Evolutionary conservation across 1,284 basidiomycete genomes (phyloP), one percentile per base, ranked within the genome.

Genomic region (Ceratobasidium sp.): DNA sequence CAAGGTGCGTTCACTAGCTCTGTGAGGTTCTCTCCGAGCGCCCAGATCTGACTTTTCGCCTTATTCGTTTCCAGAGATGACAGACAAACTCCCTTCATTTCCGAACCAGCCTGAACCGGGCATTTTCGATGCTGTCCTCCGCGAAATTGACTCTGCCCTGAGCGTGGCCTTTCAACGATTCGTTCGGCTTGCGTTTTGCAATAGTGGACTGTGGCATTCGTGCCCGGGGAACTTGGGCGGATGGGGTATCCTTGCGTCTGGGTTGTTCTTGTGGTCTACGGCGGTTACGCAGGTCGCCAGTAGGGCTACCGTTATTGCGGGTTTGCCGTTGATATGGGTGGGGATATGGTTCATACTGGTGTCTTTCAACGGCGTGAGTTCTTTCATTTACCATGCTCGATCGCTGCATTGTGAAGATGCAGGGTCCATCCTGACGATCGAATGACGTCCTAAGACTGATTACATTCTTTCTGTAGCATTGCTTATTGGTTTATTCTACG

Each of bases 271-370:
- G 22, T 63, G 71, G 60, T 54, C 6, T 5, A n/a, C 63, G 7
- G 71, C 33, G 6, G 29, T 73, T 11, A 17, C 17, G 11, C 6
- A 19, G 1, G 44, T 27, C 9, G 36, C 48, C 1, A 8, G 57
- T 15, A 31, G 29, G 17, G 60, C 48, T 8, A 6, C 19, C 3
- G 36, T 73, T 11, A 48, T 17, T 2, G 59, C 59, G 24, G 54
- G 59, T 45, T 27, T 63, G 36, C 71, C 71, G n/a, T n/a, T 73
- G 14, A 63, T 73, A 1, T 63, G 71, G 71, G 33, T 73, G 3
- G 71, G 71, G 29, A 0, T 73, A 31, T 63, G 47, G 59, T 50
- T 73, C 17, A 29, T 63, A 50, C 59, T 73, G 2, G 60, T 73
- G 31, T 44, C 33, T 19, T 1, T 29, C 1, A 73, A 62, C 24